Percentiles rank a stretch among this genome's conserved stretches.
phyloP scores from a whole-genome alignment of 805 yeast species.

The Saccharomyces jurei region DNA sequence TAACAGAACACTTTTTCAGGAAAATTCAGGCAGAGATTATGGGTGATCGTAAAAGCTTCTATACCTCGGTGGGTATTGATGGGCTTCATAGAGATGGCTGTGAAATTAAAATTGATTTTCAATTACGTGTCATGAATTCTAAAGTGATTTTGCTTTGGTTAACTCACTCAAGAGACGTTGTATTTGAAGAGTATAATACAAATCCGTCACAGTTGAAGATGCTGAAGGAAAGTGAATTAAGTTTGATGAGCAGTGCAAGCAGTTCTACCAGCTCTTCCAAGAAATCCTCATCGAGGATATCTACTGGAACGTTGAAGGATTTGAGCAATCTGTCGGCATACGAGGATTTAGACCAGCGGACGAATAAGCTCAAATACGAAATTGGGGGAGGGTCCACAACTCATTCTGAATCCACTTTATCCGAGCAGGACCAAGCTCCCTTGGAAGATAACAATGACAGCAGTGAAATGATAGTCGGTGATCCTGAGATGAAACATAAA shows the following conservation, averaged over 20 bases:
- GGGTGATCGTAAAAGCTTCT: conserved; percentile 42
- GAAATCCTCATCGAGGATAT: conserved; percentile 16
- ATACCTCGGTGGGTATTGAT: conserved; percentile 57
- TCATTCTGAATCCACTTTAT: not conserved
- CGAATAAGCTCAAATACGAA: not conserved
- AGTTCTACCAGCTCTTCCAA: conserved; percentile 25
- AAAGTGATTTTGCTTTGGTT: conserved; percentile 71
- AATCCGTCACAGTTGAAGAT: conserved; percentile 36
- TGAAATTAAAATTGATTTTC: conserved; percentile 61
- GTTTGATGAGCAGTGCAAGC: conserved; percentile 21
- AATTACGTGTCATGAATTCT: conserved; percentile 58
- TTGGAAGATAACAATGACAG: conserved; percentile 1
- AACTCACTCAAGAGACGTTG: conserved; percentile 59
- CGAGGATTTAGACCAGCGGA: conserved; percentile 59
- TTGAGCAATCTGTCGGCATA: conserved; percentile 34
- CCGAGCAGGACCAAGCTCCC: not conserved
- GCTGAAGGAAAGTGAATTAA: conserved; percentile 32
- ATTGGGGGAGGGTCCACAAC: not conserved
- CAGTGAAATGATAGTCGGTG: not conserved
- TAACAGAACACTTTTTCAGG: conserved; percentile 88
- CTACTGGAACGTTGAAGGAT: conserved; percentile 16
- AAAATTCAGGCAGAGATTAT: conserved; percentile 45
- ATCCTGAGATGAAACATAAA: conserved; percentile 19
- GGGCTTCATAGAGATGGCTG: conserved; percentile 70
- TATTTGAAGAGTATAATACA: conserved; percentile 28